Conservation (phyloP, 208 protist genomes). For the Blastocrithidia nonstop region DNA sequence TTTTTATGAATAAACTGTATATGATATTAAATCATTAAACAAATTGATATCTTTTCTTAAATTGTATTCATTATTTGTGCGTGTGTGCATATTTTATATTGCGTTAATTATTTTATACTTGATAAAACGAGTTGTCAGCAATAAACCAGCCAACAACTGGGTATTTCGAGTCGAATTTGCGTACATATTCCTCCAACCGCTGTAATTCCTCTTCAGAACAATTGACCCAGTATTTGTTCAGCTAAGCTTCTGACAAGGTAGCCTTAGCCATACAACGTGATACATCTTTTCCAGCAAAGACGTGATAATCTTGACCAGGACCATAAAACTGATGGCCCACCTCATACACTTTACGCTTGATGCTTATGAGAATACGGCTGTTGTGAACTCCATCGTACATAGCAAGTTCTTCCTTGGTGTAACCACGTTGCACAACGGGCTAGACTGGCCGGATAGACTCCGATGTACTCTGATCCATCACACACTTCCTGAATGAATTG, state of each 20-base stretch:
- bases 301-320: constrained; percentile 51
- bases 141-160: constrained; percentile 74
- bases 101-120: constrained; percentile 12
- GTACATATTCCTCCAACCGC: constrained; percentile 48
- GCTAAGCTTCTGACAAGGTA: constrained; percentile 30
- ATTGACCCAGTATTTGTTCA: constrained; percentile 62
- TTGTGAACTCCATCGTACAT: constrained; percentile 51
- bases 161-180: constrained; percentile 64
- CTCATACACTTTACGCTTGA: constrained; percentile 74
- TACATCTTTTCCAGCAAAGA: constrained; percentile 66
- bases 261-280: constrained; percentile 45
- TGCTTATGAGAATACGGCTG: constrained; percentile 44
- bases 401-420: constrained; percentile 47
- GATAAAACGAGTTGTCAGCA: constrained; percentile 40
- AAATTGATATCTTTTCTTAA: too few species aligned
- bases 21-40: too few species aligned
- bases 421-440: constrained; percentile 20
- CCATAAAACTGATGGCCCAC: constrained; percentile 78
- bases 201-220: constrained; percentile 54
- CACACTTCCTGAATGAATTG: too few species aligned
- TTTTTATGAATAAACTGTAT: too few species aligned
- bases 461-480: too few species aligned
- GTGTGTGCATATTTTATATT: not conserved
- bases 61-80: too few species aligned
- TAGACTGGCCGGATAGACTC: constrained; percentile 53